phyloP scores from a whole-genome alignment of 306 rosid genomes.

The Quercus variabilis region DNA sequence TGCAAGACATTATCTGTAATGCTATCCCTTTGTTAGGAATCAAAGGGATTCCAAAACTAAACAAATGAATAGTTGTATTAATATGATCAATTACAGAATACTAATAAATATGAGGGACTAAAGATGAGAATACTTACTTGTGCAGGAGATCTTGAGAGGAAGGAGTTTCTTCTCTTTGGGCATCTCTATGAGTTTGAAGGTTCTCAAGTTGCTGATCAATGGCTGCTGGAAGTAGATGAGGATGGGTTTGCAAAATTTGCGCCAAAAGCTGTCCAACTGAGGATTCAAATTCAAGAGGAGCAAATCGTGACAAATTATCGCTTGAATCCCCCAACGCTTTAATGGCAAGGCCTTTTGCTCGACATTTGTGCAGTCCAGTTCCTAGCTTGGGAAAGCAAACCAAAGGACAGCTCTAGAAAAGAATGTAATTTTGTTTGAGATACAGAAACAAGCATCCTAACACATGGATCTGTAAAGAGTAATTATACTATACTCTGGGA shows the following conservation, averaged over 20 bases:
- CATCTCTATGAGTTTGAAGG: constrained; percentile 67
- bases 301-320: constrained; percentile 49
- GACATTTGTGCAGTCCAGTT: constrained; percentile 43
- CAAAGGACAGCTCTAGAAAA: constrained; percentile 50
- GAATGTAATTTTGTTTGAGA: background rate
- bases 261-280: constrained; percentile 90
- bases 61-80: background rate
- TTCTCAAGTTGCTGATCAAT: constrained; percentile 90
- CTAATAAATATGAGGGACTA: background rate
- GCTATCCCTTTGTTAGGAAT: background rate
- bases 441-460: background rate
- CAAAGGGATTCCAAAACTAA: background rate
- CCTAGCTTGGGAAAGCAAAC: constrained; percentile 52
- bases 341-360: constrained; percentile 51
- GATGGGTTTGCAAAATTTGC: constrained; percentile 80
- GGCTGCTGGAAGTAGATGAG: constrained; percentile 79
- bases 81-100: background rate
- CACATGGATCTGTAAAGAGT: background rate
- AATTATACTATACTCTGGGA: too few species aligned
- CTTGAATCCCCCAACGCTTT: constrained; percentile 70
- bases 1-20: too few species aligned
- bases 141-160: constrained; percentile 47
- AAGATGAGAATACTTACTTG: constrained; percentile 51
- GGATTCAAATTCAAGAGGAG: constrained; percentile 79
- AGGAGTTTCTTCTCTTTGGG: constrained; percentile 41